Evolutionary conservation across 805 yeast genomes (phyloP), one percentile per base, ranked within the genome.

Genomic region (Starmerella tilneyi): DNA sequence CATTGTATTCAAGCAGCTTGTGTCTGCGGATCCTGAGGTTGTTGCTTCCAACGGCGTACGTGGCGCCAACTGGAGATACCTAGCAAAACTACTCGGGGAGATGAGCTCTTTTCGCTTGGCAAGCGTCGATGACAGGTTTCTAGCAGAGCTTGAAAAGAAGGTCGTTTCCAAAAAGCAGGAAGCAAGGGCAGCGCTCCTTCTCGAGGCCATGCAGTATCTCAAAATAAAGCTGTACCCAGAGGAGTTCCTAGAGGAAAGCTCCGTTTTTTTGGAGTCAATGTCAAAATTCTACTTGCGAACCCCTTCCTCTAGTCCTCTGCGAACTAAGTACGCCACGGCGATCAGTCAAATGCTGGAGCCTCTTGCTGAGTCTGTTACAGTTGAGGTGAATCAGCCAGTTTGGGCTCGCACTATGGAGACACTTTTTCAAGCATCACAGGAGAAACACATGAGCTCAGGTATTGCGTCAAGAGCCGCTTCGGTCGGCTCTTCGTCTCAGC

Each of bases 321-420:
- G 78, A 27, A 69, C 74, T 47, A 88, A 94, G 2, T 94, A 89
- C 59, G 82, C 92, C 38, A 94, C 85, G 52, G 94, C 85, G 1
- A 68, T 88, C 31, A 73, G 81, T 45, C 79, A 76, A 43, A 71
- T 92, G 21, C 64, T 92, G 2, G 65, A 85, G 32, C 94, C 96
- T 0, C 62, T 92, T 20, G 94, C 96, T 0, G 89, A 84, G 8
- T 70, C 78, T 1, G 70, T 88, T 26, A 84, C 96, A 0, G 97
- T 96, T 0, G 99, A 92, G 59, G 88, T 85, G 0, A 89, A 92
- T 57, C 94, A 89, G 60, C 98, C 98, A 3, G 77, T 81, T 1
- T 92, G 98, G 99, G 78, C 80, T 0, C 83, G 78, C 32, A 92
- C 96, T 0, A 74, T 85, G 44, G 73, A 73, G 19, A 65, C 69